phyloP scores from a whole-genome alignment of 192 early-diverging fungal genomes.

The Entomortierella lignicola region DNA sequence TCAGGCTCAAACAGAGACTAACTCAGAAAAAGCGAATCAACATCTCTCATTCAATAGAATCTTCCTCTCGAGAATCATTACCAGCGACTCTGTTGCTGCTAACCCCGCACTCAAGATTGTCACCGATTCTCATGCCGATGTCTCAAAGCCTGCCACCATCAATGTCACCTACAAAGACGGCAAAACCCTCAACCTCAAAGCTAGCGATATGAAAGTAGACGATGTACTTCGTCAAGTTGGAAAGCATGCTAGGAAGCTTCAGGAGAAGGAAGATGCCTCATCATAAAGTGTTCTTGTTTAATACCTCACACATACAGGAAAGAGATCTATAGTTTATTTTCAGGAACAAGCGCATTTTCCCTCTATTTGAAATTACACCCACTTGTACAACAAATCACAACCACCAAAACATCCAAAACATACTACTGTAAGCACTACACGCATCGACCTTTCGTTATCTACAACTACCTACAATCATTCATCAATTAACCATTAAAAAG shows the following conservation, averaged over 20 bases:
- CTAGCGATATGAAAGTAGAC: slow-evolving; percentile 62
- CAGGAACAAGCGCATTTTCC: not conserved
- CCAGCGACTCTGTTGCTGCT: slow-evolving; percentile 55
- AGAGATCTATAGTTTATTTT: not conserved
- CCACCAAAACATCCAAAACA: not conserved
- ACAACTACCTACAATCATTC: not conserved
- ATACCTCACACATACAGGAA: not conserved
- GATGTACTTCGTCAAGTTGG: slow-evolving; percentile 58
- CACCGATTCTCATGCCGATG: slow-evolving; percentile 58
- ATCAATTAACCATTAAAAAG: not conserved
- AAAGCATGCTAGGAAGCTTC: slow-evolving; percentile 66
- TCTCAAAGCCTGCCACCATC: slow-evolving; percentile 52
- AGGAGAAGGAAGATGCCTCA: slow-evolving; percentile 62
- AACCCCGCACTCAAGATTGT: slow-evolving; percentile 62
- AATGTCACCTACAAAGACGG: slow-evolving; percentile 63
- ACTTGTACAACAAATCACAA: slow-evolving; percentile 10
- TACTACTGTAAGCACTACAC: not conserved
- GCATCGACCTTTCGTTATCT: too few species aligned
- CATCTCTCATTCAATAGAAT: slow-evolving; percentile 42
- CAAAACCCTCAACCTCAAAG: slow-evolving; percentile 56
- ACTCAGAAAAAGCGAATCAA: not conserved
- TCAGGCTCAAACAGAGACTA: not conserved
- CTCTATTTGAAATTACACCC: not conserved
- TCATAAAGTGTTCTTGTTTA: slow-evolving; percentile 23
- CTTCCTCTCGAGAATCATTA: slow-evolving; percentile 62